Conservation (phyloP, 2,329 filamentous ascomycete species). For the Penicillium sp. region DNA sequence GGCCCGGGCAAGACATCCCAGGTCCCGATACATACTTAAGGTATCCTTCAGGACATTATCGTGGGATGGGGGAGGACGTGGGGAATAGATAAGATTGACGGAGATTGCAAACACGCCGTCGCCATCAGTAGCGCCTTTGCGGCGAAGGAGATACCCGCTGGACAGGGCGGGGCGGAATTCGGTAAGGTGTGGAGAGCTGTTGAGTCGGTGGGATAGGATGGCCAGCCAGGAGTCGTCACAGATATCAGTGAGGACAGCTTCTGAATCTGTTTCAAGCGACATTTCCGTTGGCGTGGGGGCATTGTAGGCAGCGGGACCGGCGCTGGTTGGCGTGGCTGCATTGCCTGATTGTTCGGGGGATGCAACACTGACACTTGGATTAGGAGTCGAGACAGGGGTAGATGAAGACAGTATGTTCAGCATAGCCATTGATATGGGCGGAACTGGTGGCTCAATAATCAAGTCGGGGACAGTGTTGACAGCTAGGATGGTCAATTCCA, state of each 20-base stretch:
- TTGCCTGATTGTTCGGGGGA: constrained; percentile 46
- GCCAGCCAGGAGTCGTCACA: constrained; percentile 61
- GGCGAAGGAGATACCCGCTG: constrained; percentile 50
- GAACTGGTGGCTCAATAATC: constrained; percentile 32
- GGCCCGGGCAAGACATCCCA: constrained; percentile 43
- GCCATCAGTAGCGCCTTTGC: constrained; percentile 40
- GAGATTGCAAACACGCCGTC: constrained; percentile 43
- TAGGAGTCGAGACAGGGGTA: constrained; percentile 42
- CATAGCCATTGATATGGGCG: constrained; percentile 33
- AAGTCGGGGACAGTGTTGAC: constrained; percentile 38
- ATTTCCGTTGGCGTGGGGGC: constrained; percentile 36
- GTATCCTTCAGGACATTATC: constrained; percentile 43
- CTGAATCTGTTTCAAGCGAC: constrained; percentile 49
- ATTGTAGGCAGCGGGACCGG: constrained; percentile 36
- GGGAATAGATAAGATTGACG: constrained; percentile 43
- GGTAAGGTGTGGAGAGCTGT: constrained; percentile 41
- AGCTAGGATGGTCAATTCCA: constrained; percentile 39
- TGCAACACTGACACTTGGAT: constrained; percentile 32
- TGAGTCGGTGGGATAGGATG: constrained; percentile 52
- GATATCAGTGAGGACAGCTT: constrained; percentile 56
- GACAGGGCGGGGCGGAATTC: constrained; percentile 44
- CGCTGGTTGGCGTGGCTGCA: constrained; percentile 38
- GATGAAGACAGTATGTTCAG: constrained; percentile 35
- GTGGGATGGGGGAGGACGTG: constrained; percentile 29
- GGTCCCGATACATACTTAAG: constrained; percentile 45